These are phyloP conservation scores for Carex littledalei DNA, from an alignment of 176 grass and related monocot species.

Conservation along the genomic window DNA sequence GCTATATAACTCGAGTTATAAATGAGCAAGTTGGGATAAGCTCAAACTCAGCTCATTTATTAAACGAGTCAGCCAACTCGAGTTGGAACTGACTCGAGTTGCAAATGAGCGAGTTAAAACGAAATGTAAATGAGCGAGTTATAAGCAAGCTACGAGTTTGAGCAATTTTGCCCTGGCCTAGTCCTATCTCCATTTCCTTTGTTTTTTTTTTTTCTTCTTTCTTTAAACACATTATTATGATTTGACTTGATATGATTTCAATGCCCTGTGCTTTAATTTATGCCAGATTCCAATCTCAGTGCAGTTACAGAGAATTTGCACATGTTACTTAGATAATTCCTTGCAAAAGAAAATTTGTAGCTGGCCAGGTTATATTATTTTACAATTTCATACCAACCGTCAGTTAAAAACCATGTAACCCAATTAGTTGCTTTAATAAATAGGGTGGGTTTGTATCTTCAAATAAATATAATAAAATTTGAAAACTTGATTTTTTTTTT, in stretches of 20 bases:
- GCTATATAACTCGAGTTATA: too few species aligned
- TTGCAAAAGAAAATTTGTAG: not conserved
- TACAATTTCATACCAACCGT: not conserved
- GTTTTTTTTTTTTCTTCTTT: slow-evolving; percentile 32
- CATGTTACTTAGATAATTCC: not conserved
- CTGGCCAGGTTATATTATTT: not conserved
- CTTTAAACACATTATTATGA: not conserved
- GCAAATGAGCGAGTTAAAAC: too few species aligned
- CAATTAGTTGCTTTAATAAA: not conserved
- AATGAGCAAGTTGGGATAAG: too few species aligned
- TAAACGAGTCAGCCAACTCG: too few species aligned
- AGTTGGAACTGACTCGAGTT: too few species aligned
- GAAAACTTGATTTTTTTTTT: too few species aligned
- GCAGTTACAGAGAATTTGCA: not conserved
- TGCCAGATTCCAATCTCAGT: slow-evolving; percentile 20
- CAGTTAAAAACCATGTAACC: not conserved
- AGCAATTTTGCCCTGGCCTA: too few species aligned
- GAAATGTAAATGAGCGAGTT: too few species aligned
- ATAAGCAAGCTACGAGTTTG: too few species aligned
- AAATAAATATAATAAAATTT: too few species aligned
- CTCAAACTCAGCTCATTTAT: too few species aligned
- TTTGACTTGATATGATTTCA: slow-evolving; percentile 19
- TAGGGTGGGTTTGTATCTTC: too few species aligned
- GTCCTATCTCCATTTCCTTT: slow-evolving; percentile 46
- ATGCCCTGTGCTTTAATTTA: not conserved